phyloP scores from a whole-genome alignment of 2,329 filamentous ascomycete species.

The Trichoderma koningii region DNA sequence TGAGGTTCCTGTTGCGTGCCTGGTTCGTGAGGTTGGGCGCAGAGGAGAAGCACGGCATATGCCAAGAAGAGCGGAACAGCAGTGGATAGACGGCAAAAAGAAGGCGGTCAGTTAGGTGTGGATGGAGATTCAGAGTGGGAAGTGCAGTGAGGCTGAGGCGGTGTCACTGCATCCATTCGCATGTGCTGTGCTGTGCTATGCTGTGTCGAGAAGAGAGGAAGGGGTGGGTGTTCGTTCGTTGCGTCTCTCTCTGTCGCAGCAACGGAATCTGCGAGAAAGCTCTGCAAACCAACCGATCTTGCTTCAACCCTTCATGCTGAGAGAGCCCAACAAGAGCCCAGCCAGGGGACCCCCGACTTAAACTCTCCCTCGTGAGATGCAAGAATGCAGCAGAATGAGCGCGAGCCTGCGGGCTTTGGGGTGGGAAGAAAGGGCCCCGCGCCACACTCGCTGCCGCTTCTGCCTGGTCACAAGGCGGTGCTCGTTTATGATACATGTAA shows the following conservation, averaged over 20 bases:
- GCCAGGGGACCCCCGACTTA: no score
- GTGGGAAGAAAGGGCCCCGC: conserved; percentile 6
- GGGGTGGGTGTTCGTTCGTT: neutral
- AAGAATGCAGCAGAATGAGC: neutral
- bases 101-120: neutral
- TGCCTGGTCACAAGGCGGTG: conserved; percentile 30
- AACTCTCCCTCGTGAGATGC: conserved; percentile 25
- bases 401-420: neutral
- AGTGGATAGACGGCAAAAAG: neutral
- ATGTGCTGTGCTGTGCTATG: no score
- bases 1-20: neutral
- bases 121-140: neutral
- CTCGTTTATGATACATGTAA: conserved; percentile 3
- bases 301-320: no score
- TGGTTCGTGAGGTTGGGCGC: conserved; percentile 8
- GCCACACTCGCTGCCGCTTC: conserved; percentile 13
- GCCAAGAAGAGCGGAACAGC: neutral
- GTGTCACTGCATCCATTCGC: neutral
- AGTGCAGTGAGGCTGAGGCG: conserved; percentile 24
- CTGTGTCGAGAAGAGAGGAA: neutral
- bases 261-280: neutral
- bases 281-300: neutral
- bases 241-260: neutral
- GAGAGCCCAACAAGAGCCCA: no score
- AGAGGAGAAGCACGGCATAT: neutral